Percentiles rank a stretch among this genome's conserved stretches.
Conservation (phyloP, 768 basidiomycete genomes). For the Boletales sp. region DNA sequence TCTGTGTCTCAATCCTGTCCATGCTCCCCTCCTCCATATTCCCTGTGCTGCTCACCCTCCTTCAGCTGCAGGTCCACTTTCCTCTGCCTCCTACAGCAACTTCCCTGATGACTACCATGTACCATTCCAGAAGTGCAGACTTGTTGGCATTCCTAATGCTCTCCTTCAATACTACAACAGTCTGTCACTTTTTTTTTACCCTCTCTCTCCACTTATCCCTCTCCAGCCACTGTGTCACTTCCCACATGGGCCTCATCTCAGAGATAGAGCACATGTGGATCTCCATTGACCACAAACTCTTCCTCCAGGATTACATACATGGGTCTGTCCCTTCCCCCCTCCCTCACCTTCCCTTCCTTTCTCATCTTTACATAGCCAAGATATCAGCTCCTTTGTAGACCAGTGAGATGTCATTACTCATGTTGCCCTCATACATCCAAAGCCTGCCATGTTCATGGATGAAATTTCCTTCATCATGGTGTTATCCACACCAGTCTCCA, state of each 20-base stretch:
- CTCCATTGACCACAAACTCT: too few species aligned
- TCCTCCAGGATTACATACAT: too few species aligned
- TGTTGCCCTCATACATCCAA: conserved; percentile 85
- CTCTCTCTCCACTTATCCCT: conserved; percentile 10
- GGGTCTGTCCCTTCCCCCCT: too few species aligned
- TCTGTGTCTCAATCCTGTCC: conserved; percentile 61
- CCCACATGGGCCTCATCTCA: conserved; percentile 88
- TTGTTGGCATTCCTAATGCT: conserved; percentile 73
- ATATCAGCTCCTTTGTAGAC: too few species aligned
- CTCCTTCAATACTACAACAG: conserved; percentile 78
- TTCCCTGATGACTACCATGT: too few species aligned
- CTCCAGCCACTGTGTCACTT: conserved; percentile 59
- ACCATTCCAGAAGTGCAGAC: conserved; percentile 75
- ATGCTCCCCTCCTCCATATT: conserved; percentile 16
- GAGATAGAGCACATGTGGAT: conserved; percentile 96
- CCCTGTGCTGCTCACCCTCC: conserved; percentile 4
- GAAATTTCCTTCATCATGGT: conserved; percentile 92
- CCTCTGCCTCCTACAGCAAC: conserved; percentile 74
- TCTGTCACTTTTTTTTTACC: conserved; percentile 32
- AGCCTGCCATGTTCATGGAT: conserved; percentile 84
- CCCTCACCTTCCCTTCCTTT: too few species aligned
- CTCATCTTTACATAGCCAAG: too few species aligned
- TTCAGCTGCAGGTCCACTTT: conserved; percentile 58
- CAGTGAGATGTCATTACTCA: too few species aligned
- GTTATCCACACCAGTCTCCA: too few species aligned